Conservation (phyloP, 805 yeast genomes). For the Sugiyamaella americana region DNA sequence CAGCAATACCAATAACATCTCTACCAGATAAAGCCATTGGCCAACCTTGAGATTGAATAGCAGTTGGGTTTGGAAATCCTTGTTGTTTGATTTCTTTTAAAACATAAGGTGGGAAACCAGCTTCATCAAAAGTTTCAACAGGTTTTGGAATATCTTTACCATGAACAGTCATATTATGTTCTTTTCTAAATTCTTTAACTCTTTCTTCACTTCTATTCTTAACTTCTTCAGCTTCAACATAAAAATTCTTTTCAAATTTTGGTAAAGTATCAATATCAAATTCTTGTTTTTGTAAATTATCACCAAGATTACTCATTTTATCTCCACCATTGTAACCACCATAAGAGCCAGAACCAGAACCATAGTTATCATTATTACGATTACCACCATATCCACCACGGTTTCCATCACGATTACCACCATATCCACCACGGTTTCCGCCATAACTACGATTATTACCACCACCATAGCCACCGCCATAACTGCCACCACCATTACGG, state of each 20-base stretch:
- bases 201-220: constrained; percentile 69
- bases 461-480: constrained; percentile 15
- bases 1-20: constrained; percentile 98
- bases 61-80: constrained; percentile 93
- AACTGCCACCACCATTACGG: constrained; percentile 27
- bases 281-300: constrained; percentile 60
- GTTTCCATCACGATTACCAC: constrained; percentile 26
- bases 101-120: constrained; percentile 95
- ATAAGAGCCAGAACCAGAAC: constrained; percentile 32
- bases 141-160: constrained; percentile 94
- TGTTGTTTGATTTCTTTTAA: constrained; percentile 80
- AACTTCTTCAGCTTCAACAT: constrained; percentile 77
- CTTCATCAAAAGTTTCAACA: constrained; percentile 86
- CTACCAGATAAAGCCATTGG: constrained; percentile 99
- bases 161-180: constrained; percentile 75
- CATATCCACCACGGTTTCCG: constrained; percentile 18
- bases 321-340: constrained; percentile 37
- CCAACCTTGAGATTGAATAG: constrained; percentile 99
- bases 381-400: constrained; percentile 35
- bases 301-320: constrained; percentile 40
- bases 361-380: constrained; percentile 37
- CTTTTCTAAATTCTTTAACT: constrained; percentile 66
- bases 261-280: constrained; percentile 78
- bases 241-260: constrained; percentile 91
- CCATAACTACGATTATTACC: constrained; percentile 9